Evolutionary conservation across 768 basidiomycete species (phyloP), one percentile per base, ranked within the genome.

Genomic region (Pholiota conissans): DNA sequence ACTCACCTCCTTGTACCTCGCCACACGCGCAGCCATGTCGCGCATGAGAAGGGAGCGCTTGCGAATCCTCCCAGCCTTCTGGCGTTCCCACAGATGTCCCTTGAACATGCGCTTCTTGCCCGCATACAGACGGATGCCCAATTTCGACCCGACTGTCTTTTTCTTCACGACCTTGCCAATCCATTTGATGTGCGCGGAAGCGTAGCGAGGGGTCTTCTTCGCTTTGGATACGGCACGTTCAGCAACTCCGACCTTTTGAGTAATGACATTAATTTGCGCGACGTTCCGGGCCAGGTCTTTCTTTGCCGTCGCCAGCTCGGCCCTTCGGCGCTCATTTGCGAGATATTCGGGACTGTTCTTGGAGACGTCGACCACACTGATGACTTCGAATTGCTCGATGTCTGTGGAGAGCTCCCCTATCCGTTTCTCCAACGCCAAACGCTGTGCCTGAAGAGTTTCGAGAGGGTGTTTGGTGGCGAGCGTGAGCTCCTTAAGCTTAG

Each of bases 91-190:
- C 64, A 83, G 89, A 78, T 93, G 91, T n/a, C 91, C 91, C 79
- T 93, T 94, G 84, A 94, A 93, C 91, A 93, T 93, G 60, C 81
- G 77, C 79, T 85, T 89, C 82, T 82, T 89, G 57, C 79, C 85
- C 9, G 86, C 84, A 62, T 93, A 94, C 63, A 93, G 71, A 54
- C 83, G 79, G 61, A 81, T 80, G 32, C 88, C 87, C 64, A 78
- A 65, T 57, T 86, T 77, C 50, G 81, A 73, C 55, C 87, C 83
- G 56, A 74, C 67, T 28, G 75, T 74, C 37, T 67, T 68, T 68
- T 76, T 79, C 54, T 72, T 69, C 63, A 48, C 20, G 45, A 73
- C 75, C 49, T 78, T 71, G 60, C 84, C 84, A 18, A 75, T 76
- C 73, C 81, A 83, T 5, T 67, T 65, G 3, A 80, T 65, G 5